Evolutionary conservation across 2,329 filamentous ascomycete species (phyloP).

Genomic region (Pseudohalonectria lignicola): DNA sequence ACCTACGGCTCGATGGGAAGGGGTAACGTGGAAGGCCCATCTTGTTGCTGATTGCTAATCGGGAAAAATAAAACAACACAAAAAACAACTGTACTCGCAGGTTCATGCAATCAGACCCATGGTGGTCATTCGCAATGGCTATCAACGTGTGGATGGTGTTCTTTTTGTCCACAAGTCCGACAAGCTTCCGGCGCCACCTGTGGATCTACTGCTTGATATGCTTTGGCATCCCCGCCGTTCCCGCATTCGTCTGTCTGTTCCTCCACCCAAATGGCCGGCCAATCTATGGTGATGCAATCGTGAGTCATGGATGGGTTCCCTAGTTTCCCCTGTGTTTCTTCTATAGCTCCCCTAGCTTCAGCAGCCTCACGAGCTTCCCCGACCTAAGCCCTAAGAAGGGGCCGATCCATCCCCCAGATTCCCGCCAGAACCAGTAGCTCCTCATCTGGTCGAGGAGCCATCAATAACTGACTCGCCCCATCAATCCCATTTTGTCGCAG

Average conservation of each 20-base stretch:
- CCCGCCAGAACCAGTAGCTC: no score
- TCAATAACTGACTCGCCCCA: not conserved
- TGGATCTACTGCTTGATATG: conserved; percentile 61
- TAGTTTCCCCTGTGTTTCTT: no score
- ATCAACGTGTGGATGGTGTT: conserved; percentile 67
- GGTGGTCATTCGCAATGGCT: conserved; percentile 76
- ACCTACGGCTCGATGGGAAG: no score
- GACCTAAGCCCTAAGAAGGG: no score
- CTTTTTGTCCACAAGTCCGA: conserved; percentile 47
- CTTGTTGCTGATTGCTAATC: no score
- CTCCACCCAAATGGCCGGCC: conserved; percentile 26
- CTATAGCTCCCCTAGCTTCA: no score
- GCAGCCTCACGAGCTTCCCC: no score
- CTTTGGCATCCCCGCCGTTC: conserved; percentile 61
- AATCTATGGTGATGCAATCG: conserved; percentile 47
- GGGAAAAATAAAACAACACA: no score
- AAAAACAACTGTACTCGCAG: no score
- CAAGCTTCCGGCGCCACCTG: conserved; percentile 60
- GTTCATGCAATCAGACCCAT: conserved; percentile 67
- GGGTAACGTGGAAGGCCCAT: no score
- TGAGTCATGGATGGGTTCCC: conserved; percentile 19
- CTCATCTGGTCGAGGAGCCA: no score
- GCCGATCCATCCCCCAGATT: no score
- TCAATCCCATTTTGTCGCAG: conserved; percentile 17
- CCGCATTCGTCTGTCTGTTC: conserved; percentile 55